Evolutionary conservation across 2,329 filamentous ascomycete species (phyloP), one percentile per base, ranked within the genome.

Genomic region (Whalleya microplaca): DNA sequence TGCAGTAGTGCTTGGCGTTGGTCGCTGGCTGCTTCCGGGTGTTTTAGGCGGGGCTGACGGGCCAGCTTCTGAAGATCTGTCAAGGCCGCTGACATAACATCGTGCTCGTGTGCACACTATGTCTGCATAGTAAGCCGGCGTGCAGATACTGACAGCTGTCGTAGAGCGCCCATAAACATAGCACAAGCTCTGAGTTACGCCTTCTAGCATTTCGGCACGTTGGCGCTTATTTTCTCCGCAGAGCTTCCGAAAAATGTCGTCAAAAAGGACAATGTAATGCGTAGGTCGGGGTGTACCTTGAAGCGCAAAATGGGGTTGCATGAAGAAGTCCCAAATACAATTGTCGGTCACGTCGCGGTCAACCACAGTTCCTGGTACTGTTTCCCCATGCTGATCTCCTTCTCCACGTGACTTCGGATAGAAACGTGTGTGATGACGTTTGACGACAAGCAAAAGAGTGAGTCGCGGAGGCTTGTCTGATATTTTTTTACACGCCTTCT

Each of bases 61-160:
- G n/a, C n/a, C n/a, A n/a, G n/a, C n/a, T n/a, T n/a, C n/a, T 1
- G 55, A 55, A 0, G 64, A 59, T 20, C 66, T 61, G 4, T 73
- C 71, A 60, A 81, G 72, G 7, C 75, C 72, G 50, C 80, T 78
- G 5, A 91, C 73, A 62, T 90, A 91, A 47, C 78, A 80, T 1
- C 88, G 74, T 0, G 85, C 84, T 1, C 88, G 78, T 61, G 89
- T 87, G 64, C 86, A 90, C 1, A 88, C 77, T 9, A 90, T 72
- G 69, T 91, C 89, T 0, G 89, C 89, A 66, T 91, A 91, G 72
- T 91, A 90, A 0, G 88, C 88, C 0, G 88, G 87, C 0, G 88
- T 85, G 58, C 84, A 89, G 45, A 90, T 77, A 50, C 83, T 86
- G 12, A 91, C 86, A 0, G 87, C 84, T 63, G 87, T 87, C 1